Evolutionary conservation across 768 basidiomycete genomes (phyloP), one percentile per base, ranked within the genome.

Genomic region (Pholiota microspora): DNA sequence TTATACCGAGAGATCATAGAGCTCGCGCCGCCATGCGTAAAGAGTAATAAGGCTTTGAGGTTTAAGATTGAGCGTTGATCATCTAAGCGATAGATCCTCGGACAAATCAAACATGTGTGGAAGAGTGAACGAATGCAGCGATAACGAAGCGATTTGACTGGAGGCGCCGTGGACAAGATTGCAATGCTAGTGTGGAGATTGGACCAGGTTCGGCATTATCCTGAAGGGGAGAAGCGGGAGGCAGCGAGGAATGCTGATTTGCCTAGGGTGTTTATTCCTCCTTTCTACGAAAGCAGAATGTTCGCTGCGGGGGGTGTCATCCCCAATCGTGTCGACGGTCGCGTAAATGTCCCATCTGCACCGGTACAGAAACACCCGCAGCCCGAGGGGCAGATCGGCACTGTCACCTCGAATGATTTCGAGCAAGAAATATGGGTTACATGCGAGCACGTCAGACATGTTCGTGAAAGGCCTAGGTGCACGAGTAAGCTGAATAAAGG

Each of bases 401-500:
- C 64, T 0, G 61, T 62, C 2, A 80, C 71, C 53, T 77, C 73
- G 16, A 80, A 72, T 4, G 63, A 70, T 49, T 72, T 74, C 83
- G 84, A 85, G 62, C 88, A 89, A 24, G 79, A 77, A 58, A 88
- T 67, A 60, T 89, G 88, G 0, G 81, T 81, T 7, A 85, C 74
- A 62, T 89, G 88, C 51, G 75, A 75, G 61, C 88, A 89, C 24
- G 72, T 73, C 36, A 82, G 62, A 62, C 88, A 89, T 40, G 76
- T 83, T 48, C 77, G 73, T 5, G 85, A 83, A 10, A 89, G 75
- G 23, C 86, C 88, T 88, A 47, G 23, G 10, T 16, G 2, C 7
- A 42, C 7, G 8, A 16, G 16, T 23, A 8, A 21, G 16, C 18
- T 23, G 40, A 42, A 42, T 0, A 3, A 5, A 12, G 38, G 47